Evolutionary conservation across 2,329 filamentous ascomycete species (phyloP), one percentile per base, ranked within the genome.

Genomic region (Dothistroma septosporum): DNA sequence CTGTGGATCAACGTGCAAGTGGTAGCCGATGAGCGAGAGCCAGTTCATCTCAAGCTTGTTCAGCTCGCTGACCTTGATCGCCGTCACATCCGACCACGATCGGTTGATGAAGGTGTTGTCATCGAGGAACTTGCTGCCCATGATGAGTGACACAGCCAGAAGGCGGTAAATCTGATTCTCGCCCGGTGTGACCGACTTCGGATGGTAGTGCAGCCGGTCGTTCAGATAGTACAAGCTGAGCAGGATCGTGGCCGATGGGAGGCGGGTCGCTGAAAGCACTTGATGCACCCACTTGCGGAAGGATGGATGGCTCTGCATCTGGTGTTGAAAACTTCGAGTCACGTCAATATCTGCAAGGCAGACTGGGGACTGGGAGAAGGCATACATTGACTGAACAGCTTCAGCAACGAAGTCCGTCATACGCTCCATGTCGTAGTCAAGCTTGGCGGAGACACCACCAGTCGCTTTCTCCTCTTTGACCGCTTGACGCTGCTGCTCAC

Each of bases 81-180:
- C 91, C 76, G 91, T 96, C 56, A 97, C 92, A 73, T 97, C 92
- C 5, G 92, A 91, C 92, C 92, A 97, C 1, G 92, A 96, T 58
- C 91, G 89, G 78, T 96, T 97, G 82, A 96, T 92, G 77, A 97
- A 97, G 6, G 92, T 97, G 78, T 96, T 96, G 81, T 96, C 92
- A 72, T 97, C 92, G 67, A 96, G 81, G 72, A 96, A 97, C 79
- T 97, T 97, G 85, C 91, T 96, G 62, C 91, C 92, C 57, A 97
- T 82, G 55, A 97, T 83, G 60, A 97, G 80, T 8, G 89, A 86
- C 41, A 93, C 89, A 7, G 92, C 96, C 65, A 96, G 83, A 79
- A 95, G 88, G 62, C 91, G 89, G 82, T 93, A 96, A 58, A 95
- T 84, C 73, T 94, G 87, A 48, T 88, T 88, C 58, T 84, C 81